These are phyloP conservation scores for Penicillium olsonii DNA, from an alignment of 2,329 filamentous ascomycete species.

Conservation along the genomic window DNA sequence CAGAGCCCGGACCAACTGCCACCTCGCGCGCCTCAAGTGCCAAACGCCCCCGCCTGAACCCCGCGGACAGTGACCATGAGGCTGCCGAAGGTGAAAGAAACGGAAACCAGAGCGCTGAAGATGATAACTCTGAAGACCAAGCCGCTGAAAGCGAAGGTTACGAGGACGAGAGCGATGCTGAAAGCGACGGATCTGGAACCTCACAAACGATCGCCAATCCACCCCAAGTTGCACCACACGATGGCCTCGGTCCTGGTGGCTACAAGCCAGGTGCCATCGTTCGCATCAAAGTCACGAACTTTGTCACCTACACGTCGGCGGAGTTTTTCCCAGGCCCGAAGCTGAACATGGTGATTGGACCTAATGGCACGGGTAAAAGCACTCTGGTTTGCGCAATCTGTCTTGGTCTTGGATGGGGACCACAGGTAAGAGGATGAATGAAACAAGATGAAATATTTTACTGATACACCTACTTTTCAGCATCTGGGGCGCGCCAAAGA, in stretches of 20 bases:
- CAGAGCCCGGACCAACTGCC: slow-evolving; percentile 21
- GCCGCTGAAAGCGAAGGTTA: slow-evolving; percentile 7
- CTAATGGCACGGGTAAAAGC: slow-evolving; percentile 98
- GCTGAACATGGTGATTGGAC: slow-evolving; percentile 97
- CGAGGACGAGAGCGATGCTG: slow-evolving; percentile 3
- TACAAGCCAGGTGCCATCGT: slow-evolving; percentile 77
- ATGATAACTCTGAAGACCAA: background rate
- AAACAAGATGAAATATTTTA: background rate
- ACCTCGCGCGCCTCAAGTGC: slow-evolving; percentile 29
- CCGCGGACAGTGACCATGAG: slow-evolving; percentile 22
- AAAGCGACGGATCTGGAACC: slow-evolving; percentile 3
- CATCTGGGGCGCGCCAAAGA: slow-evolving; percentile 84
- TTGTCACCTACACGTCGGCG: slow-evolving; percentile 91
- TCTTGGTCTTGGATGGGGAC: slow-evolving; percentile 81
- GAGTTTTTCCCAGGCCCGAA: slow-evolving; percentile 90
- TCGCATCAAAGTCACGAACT: slow-evolving; percentile 80
- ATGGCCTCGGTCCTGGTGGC: slow-evolving; percentile 20
- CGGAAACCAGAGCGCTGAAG: background rate
- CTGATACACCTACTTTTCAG: slow-evolving; percentile 32
- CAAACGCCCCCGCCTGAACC: slow-evolving; percentile 36
- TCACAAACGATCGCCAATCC: background rate
- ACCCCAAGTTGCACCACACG: slow-evolving; percentile 6
- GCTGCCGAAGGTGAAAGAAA: background rate
- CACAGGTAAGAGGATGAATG: slow-evolving; percentile 52
- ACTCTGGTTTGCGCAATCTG: slow-evolving; percentile 97